A percentile compares a stretch with the other conserved stretches of the same genome.
Evolutionary conservation across 2,329 filamentous ascomycete species (phyloP).

Genomic region (Bipolaris sorokiniana): DNA sequence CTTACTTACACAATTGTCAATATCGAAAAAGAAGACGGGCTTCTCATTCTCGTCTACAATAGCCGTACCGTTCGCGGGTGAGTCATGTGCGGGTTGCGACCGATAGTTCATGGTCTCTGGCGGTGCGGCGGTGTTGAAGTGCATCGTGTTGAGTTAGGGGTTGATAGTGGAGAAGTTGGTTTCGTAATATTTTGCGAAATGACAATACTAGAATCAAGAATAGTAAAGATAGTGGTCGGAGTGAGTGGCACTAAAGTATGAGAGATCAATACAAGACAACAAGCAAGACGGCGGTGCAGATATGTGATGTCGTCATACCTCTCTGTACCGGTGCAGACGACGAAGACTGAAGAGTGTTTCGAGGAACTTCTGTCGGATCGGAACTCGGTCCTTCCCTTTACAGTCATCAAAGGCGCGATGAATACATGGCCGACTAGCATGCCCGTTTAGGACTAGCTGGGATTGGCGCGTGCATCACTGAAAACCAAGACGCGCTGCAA

Average conservation of each 20-base stretch:
- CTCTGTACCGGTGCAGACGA: not conserved
- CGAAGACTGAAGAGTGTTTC: not conserved
- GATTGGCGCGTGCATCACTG: conserved; percentile 14
- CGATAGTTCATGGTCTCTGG: conserved; percentile 13
- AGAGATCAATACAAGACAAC: not conserved
- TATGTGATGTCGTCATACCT: conserved; percentile 1
- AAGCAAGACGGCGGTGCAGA: not conserved
- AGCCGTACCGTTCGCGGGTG: not conserved
- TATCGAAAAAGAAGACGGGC: conserved; percentile 80
- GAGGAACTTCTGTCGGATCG: not conserved
- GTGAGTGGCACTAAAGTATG: not conserved
- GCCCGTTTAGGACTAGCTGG: conserved; percentile 26
- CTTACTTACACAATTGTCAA: conserved; percentile 84
- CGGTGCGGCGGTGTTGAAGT: conserved; percentile 15
- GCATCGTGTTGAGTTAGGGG: not conserved
- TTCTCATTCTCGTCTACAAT: conserved; percentile 47
- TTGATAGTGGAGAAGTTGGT: not conserved
- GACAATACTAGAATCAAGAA: not conserved
- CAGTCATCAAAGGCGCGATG: conserved; percentile 16
- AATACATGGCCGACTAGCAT: conserved; percentile 9
- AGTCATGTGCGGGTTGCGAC: conserved; percentile 9
- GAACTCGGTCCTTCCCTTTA: conserved; percentile 10
- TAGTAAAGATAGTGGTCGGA: not conserved
- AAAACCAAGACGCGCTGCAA: conserved; percentile 17
- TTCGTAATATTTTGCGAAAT: not conserved